Percentiles rank a stretch among this genome's conserved stretches.
phyloP scores from a whole-genome alignment of 805 yeast species.

The Yarrowia keelungensis region DNA sequence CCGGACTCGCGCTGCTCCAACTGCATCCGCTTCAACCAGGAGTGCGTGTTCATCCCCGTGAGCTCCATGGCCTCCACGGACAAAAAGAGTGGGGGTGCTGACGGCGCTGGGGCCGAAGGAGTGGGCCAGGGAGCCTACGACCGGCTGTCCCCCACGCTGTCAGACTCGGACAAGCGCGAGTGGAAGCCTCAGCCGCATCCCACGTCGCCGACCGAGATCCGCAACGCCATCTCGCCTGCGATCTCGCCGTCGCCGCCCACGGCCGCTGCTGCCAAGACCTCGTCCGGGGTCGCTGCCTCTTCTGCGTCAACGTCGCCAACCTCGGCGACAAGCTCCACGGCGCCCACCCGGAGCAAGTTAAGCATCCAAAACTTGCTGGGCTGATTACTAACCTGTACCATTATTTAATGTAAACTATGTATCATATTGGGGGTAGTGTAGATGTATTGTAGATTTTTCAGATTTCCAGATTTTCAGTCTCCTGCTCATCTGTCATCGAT shows the following conservation, averaged over 20 bases:
- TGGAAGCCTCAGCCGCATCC: conserved; percentile 33
- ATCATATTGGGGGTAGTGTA: neutral
- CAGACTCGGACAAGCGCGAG: conserved; percentile 29
- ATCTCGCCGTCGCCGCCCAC: conserved; percentile 10
- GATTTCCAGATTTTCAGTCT: no score
- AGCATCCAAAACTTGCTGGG: conserved; percentile 37
- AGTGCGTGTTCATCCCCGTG: conserved; percentile 49
- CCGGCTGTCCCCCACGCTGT: conserved; percentile 25
- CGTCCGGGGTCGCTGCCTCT: neutral
- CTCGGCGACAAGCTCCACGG: conserved; percentile 9
- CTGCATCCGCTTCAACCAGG: conserved; percentile 48
- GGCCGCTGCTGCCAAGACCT: neutral
- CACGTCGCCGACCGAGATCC: conserved; percentile 32
- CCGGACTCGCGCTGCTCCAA: conserved; percentile 47
- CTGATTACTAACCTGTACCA: conserved; percentile 33
- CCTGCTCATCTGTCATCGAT: no score
- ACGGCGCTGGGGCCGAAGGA: neutral
- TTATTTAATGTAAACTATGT: conserved; percentile 33
- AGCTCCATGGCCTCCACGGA: conserved; percentile 41
- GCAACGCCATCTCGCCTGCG: conserved; percentile 22
- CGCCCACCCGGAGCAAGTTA: conserved; percentile 33
- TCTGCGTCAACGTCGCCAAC: conserved; percentile 1
- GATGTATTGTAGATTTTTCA: no score
- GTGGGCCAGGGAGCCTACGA: conserved; percentile 2
- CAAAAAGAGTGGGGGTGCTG: conserved; percentile 4